Conservation (phyloP, 2,329 filamentous ascomycete species). For the Macrophomina phaseolina region DNA sequence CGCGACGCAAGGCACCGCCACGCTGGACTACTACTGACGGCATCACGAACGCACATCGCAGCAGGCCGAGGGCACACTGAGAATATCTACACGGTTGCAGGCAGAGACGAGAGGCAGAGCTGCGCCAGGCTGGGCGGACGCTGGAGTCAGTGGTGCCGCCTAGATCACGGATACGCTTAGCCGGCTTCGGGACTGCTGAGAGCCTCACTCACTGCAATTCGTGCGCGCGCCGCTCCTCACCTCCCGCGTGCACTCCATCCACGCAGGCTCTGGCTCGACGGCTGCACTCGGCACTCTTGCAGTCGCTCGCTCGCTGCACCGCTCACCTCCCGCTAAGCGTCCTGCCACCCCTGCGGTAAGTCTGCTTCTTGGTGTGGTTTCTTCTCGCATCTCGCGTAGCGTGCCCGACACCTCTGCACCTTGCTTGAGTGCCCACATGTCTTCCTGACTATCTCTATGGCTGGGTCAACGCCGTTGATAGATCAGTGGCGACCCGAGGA, state of each 20-base stretch:
- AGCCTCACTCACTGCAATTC: constrained; percentile 26
- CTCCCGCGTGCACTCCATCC: constrained; percentile 22
- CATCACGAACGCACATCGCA: constrained; percentile 13
- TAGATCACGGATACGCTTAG: constrained; percentile 27
- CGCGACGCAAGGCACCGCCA: constrained; percentile 15
- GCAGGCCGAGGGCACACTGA: constrained; percentile 2
- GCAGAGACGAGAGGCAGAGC: not conserved
- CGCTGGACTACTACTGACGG: constrained; percentile 22
- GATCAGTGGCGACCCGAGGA: constrained; percentile 52
- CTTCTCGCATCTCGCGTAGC: constrained; percentile 29
- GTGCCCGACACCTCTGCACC: constrained; percentile 44
- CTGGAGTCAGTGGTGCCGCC: constrained; percentile 24
- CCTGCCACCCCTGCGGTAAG: constrained; percentile 26
- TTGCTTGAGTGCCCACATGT: constrained; percentile 45
- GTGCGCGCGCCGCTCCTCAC: constrained; percentile 26
- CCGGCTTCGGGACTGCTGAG: constrained; percentile 27
- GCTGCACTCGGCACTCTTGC: constrained; percentile 14
- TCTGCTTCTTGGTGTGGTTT: constrained; percentile 23
- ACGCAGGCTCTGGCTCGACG: constrained; percentile 23
- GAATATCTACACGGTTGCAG: not conserved
- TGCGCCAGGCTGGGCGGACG: constrained; percentile 12
- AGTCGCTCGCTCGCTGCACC: constrained; percentile 16
- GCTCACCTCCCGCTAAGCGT: not conserved
- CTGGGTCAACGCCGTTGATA: constrained; percentile 50
- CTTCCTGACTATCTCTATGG: constrained; percentile 49